Base-by-base conservation (phyloP, 2,329 filamentous ascomycete species). In the Atkinsonella hypoxylon region DNA sequence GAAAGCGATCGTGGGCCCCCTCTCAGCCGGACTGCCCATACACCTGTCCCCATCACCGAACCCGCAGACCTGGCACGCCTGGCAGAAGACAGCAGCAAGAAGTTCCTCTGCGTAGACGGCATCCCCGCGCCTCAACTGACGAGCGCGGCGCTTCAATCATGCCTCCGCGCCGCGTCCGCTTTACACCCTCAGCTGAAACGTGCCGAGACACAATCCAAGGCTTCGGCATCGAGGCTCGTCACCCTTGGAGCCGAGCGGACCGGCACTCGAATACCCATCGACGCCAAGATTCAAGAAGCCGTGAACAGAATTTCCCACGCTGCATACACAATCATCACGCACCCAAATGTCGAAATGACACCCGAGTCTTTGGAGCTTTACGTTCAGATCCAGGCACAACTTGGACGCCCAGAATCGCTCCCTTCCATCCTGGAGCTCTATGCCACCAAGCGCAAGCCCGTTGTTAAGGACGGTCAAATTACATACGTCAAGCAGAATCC, bases 381-480 rank as follows among this genome's bases (percentile, higher is more conserved):
- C 66, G 82, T 95, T 54, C 74, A 79, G 38, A 80, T 88, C 43
- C 89, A 95, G 64, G 75, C 82, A 30, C 75, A 82, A 11, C 77
- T 97, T 42, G 78, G 81, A 54, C 81, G 78, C 51, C 83, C 89
- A 2, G 80, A 87, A 56, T 82, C 86, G 43, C 79, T 97, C 55
- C 89, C 91, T 7, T 78, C 83, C 53, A 80, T 89, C 41, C 85
- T 98, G 61, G 72, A 82, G 51, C 75, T 96, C 49, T 97, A 91
- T 64, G 87, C 88, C 46, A 79, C 80, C 58, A 98, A 97, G 67
- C 85, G 87, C 10, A 72, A 82, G 55, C 86, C 89, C 2, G 69
- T 76, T 47, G 72, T 80, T 59, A 74, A 74, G 47, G 75, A 78
- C 17, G 77, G 76, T 15, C 76, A 77, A 9, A 70, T 87, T 48